Conservation (phyloP, 202 grass and related monocot genomes). For the Eragrostis tef region DNA sequence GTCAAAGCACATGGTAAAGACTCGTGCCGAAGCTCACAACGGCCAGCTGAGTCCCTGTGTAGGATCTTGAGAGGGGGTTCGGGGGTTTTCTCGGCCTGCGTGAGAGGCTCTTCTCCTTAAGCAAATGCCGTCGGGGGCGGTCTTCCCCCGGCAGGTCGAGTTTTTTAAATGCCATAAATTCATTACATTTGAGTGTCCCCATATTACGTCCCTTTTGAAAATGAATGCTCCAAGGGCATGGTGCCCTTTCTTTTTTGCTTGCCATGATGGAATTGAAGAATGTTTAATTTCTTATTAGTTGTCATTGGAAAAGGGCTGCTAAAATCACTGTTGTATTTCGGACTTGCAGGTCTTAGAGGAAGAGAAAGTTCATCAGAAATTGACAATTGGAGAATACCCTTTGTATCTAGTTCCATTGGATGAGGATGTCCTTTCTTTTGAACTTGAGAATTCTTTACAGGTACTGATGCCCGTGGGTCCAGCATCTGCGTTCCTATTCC, state of each 20-base stretch:
- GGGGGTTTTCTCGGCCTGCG: no score
- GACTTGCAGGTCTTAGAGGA: slow-evolving; percentile 57
- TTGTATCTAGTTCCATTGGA: slow-evolving; percentile 89
- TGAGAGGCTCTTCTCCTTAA: no score
- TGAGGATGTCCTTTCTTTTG: slow-evolving; percentile 92
- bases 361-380: slow-evolving; percentile 82
- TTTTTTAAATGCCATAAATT: neutral
- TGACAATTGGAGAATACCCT: slow-evolving; percentile 83
- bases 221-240: neutral
- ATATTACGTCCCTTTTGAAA: neutral
- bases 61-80: no score
- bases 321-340: slow-evolving; percentile 32
- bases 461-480: slow-evolving; percentile 46
- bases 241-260: slow-evolving; percentile 5
- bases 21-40: no score
- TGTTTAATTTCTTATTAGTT: slow-evolving; percentile 11
- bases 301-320: neutral
- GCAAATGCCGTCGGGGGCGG: no score
- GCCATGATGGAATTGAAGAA: neutral
- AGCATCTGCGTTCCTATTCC: slow-evolving; percentile 33
- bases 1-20: no score
- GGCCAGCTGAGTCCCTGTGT: no score
- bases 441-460: slow-evolving; percentile 85
- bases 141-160: no score
- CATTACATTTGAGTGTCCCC: neutral